phyloP scores from a whole-genome alignment of 1,139 yeast genomes.

The Maudiozyma humilis region DNA sequence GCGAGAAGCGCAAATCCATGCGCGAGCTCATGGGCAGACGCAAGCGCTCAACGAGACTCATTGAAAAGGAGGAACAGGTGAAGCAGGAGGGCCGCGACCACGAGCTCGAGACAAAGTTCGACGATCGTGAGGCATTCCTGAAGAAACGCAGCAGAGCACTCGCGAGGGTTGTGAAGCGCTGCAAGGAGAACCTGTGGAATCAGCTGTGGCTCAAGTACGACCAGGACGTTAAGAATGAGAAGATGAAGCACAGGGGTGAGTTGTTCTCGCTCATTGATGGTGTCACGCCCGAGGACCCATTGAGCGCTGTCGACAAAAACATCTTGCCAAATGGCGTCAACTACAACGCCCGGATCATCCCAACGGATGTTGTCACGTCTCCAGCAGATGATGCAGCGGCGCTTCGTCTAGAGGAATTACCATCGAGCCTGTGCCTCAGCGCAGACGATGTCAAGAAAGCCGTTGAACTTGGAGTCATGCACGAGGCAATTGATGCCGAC shows the following conservation, averaged over 20 bases:
- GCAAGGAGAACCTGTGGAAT: constrained; percentile 27
- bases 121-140: constrained; percentile 25
- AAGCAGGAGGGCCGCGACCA: constrained; percentile 25
- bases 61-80: constrained; percentile 29
- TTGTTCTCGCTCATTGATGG: not conserved
- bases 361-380: not conserved
- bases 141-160: constrained; percentile 22
- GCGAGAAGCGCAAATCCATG: constrained; percentile 25
- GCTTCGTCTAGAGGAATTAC: constrained; percentile 19
- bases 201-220: constrained; percentile 27
- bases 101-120: constrained; percentile 26
- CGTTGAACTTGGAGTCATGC: constrained; percentile 16
- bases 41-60: constrained; percentile 30
- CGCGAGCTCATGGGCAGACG: constrained; percentile 26
- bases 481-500: constrained; percentile 11
- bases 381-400: not conserved
- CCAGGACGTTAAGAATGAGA: constrained; percentile 20
- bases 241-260: constrained; percentile 9
- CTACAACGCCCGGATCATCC: constrained; percentile 5
- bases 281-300: not conserved
- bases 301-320: constrained; percentile 12
- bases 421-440: constrained; percentile 23
- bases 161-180: constrained; percentile 19
- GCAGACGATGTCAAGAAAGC: constrained; percentile 20
- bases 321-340: constrained; percentile 15